These are phyloP conservation scores for Solanum lycopersicoides DNA, from an alignment of 257 asterid genomes.

Conservation along the genomic window DNA sequence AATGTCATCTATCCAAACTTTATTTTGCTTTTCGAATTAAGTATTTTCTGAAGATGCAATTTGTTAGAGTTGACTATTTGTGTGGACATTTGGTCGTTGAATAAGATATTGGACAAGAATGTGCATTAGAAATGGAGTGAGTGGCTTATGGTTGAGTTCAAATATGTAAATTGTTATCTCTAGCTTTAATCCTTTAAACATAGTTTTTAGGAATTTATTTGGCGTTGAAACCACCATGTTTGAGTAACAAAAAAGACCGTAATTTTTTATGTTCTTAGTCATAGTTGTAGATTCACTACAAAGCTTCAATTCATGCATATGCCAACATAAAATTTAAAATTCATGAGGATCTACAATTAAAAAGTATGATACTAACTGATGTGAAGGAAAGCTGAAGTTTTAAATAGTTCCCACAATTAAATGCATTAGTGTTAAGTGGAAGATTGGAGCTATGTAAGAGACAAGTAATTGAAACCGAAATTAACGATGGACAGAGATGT, in stretches of 20 bases:
- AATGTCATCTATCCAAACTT: background rate
- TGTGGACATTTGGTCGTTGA: background rate
- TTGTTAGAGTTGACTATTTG: background rate
- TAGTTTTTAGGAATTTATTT: background rate
- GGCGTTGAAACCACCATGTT: background rate
- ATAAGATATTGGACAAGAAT: background rate
- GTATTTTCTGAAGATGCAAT: background rate
- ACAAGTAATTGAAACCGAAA: background rate
- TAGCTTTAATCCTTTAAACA: background rate
- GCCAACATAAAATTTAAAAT: background rate
- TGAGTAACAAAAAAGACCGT: background rate
- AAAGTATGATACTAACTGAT: background rate
- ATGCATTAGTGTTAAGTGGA: background rate
- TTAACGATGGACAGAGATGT: background rate
- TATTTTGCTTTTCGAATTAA: background rate
- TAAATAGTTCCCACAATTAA: background rate
- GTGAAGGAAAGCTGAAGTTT: background rate
- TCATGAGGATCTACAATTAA: background rate
- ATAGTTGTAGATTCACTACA: background rate
- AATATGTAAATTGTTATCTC: background rate
- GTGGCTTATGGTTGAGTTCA: background rate
- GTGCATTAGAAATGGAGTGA: background rate
- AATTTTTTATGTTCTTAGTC: background rate
- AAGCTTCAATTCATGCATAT: background rate
- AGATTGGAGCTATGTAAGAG: background rate